Evolutionary conservation across 345 rosid species (phyloP).

Genomic region (Dipteronia sinensis): DNA sequence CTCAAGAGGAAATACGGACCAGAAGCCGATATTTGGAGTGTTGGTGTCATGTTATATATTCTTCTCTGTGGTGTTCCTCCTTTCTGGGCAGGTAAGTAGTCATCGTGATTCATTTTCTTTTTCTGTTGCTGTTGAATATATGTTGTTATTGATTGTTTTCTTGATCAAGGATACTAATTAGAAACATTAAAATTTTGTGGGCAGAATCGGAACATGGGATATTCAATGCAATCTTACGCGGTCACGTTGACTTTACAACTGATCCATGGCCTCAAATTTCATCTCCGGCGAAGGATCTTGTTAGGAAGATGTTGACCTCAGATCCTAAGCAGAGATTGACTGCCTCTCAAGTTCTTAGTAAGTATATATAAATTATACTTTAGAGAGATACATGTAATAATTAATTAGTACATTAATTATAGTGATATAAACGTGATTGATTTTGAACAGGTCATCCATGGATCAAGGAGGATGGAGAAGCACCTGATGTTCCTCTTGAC

Average conservation of each 20-base stretch:
- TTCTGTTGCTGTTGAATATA: background rate
- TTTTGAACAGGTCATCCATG: conserved; percentile 52
- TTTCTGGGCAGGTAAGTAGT: conserved; percentile 80
- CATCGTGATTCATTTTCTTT: background rate
- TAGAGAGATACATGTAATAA: too few relatives aligned
- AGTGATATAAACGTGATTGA: too few relatives aligned
- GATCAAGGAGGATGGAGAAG: conserved; percentile 78
- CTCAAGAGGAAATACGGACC: conserved; percentile 89
- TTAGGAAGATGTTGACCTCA: conserved; percentile 82
- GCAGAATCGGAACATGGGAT: conserved; percentile 95
- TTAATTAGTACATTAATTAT: too few relatives aligned
- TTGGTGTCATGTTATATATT: conserved; percentile 92
- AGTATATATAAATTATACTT: conserved; percentile 1
- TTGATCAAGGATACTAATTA: background rate
- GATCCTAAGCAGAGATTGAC: conserved; percentile 91
- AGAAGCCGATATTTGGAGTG: conserved; percentile 94
- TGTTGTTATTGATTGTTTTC: background rate
- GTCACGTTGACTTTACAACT: conserved; percentile 74
- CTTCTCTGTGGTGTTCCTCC: conserved; percentile 95
- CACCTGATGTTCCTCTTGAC: conserved; percentile 71
- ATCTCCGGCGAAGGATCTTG: conserved; percentile 85
- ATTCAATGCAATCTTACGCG: conserved; percentile 83
- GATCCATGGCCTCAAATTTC: conserved; percentile 98
- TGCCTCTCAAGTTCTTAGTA: conserved; percentile 89
- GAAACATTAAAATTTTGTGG: background rate